A percentile compares a stretch with the other conserved stretches of the same genome.
Evolutionary conservation across 148 eudicot genomes (phyloP).

Genomic region (Camellia granthamiana): DNA sequence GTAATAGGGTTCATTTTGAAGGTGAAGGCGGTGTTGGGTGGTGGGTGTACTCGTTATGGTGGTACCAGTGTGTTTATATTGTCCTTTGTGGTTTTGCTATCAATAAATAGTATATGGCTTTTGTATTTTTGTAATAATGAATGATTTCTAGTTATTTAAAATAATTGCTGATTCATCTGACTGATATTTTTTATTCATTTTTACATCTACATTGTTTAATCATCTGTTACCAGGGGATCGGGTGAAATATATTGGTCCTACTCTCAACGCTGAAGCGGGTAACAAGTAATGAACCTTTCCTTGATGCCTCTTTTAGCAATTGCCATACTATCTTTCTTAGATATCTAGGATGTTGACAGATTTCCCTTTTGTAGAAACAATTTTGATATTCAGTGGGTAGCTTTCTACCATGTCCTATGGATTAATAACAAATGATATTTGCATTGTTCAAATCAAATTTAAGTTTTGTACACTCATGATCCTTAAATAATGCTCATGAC

Average conservation of each 20-base stretch:
- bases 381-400: neutral
- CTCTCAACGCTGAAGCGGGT: conserved; percentile 54
- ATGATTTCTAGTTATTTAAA: neutral
- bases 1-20: conserved; percentile 6
- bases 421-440: neutral
- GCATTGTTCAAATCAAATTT: neutral
- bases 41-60: neutral
- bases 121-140: neutral
- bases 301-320: neutral
- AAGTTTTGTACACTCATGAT: neutral
- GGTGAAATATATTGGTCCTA: conserved; percentile 76
- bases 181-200: neutral
- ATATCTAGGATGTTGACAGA: neutral
- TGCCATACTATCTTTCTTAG: neutral
- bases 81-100: conserved; percentile 1
- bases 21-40: conserved; percentile 1
- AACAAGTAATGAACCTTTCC: conserved; percentile 51
- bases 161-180: conserved; percentile 3
- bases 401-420: neutral
- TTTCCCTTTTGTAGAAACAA: neutral
- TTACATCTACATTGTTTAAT: conserved; percentile 5
- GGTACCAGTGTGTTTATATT: neutral
- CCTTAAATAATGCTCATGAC: neutral
- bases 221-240: conserved; percentile 73
- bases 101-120: neutral